phyloP scores from a whole-genome alignment of 2,329 filamentous ascomycete species.

The Penicillium sp. region DNA sequence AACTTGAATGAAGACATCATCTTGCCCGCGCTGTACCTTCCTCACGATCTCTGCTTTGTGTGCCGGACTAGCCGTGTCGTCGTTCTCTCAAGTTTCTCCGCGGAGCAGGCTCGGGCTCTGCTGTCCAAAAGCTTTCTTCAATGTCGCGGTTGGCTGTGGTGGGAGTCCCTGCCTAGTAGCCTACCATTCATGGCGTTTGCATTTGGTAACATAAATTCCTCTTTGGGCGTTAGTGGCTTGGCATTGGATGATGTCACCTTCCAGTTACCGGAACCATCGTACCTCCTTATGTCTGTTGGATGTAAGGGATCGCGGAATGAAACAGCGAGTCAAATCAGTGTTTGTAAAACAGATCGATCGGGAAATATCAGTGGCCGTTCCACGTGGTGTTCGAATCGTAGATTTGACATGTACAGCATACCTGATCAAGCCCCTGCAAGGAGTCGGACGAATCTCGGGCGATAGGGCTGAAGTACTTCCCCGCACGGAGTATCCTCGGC shows the following conservation, averaged over 20 bases:
- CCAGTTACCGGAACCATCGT: neutral
- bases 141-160: neutral
- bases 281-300: neutral
- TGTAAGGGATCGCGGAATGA: neutral
- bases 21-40: neutral
- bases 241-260: conserved; percentile 17
- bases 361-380: neutral
- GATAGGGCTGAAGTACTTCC: neutral
- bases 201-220: conserved; percentile 41
- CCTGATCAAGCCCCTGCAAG: neutral
- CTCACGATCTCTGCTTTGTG: neutral
- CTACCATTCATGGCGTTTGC: conserved; percentile 38
- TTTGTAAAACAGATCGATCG: neutral
- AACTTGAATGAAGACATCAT: conserved; percentile 1
- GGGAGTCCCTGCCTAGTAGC: neutral
- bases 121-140: neutral
- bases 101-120: neutral
- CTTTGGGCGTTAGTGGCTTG: conserved; percentile 31
- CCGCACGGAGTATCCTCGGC: neutral
- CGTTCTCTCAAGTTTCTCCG: neutral
- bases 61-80: neutral
- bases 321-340: neutral
- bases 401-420: neutral
- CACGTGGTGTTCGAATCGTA: neutral
- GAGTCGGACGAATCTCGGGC: neutral